Base-by-base conservation (phyloP, 148 eudicot genomes). In the Suaeda aralocaspica region DNA sequence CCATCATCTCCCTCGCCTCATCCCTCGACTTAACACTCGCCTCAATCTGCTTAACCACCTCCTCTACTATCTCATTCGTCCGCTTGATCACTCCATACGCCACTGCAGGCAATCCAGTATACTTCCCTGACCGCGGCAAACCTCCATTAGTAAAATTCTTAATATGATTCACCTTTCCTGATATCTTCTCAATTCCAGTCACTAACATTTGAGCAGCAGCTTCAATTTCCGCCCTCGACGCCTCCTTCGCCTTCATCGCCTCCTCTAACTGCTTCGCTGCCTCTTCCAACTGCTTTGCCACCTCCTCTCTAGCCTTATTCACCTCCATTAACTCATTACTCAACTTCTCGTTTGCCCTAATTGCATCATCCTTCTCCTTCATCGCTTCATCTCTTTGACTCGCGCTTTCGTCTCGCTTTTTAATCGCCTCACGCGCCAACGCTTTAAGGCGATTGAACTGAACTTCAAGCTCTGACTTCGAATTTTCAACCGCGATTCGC, bases 11-110 rank as follows among this genome's bases (percentile, higher is more conserved):
- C 28, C 97, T 76, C 15, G 90, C 95, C 78, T 94, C 91, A 65
- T 91, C 82, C 72, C 92, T 87, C 22, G 86, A 76, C 76, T 87
- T 91, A 13, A 75, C 42, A 3, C 84, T 76, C 67, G 66, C 67
- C 7, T 91, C 96, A 74, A 87, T 63, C 81, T 89, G 91, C 48
- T 72, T 83, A 67, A 94, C 56, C 66, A 85, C 82, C 92, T 87
- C 98, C 76, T 94, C 98, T 5, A 94, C 96, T 56, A 94, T 89
- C 76, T 94, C 97, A 76, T 94, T 91, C 11, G 91, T 87, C 69
- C 98, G 75, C 84, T 94, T 94, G 24, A 91, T 84, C 70, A 94
- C 95, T 24, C 97, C 97, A 46, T 91, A 94, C 12, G 97, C 97
- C 33, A 94, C 84, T 3, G 97, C 96, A 60, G 89, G 84, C 82